Evolutionary conservation across 768 basidiomycete genomes (phyloP).

Genomic region (Boletellus emodensis): DNA sequence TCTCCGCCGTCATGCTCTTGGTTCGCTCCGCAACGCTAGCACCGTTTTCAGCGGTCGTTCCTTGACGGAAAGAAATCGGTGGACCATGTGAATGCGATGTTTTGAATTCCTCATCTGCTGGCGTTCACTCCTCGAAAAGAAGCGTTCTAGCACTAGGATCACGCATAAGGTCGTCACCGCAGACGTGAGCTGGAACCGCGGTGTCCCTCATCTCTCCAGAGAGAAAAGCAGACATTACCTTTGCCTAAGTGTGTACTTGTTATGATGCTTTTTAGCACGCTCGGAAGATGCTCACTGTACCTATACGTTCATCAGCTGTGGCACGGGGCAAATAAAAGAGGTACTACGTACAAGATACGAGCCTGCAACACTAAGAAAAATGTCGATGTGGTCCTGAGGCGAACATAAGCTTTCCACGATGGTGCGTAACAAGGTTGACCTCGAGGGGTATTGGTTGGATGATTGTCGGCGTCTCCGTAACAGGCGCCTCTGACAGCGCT

Average conservation of each 20-base stretch:
- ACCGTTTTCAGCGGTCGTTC: constrained; percentile 5
- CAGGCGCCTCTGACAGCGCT: constrained; percentile 13
- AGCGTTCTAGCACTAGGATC: constrained; percentile 66
- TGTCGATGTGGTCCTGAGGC: constrained; percentile 74
- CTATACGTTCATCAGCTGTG: constrained; percentile 32
- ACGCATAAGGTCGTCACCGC: not conserved
- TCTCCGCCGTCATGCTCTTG: constrained; percentile 73
- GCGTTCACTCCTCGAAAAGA: constrained; percentile 88
- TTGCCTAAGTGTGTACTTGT: constrained; percentile 50
- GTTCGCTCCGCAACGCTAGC: constrained; percentile 14
- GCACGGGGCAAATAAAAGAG: not conserved
- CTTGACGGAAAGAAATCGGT: constrained; percentile 72
- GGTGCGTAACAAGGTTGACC: too few species aligned
- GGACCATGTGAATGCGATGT: constrained; percentile 68
- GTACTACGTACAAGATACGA: constrained; percentile 65
- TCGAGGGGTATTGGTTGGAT: constrained; percentile 24
- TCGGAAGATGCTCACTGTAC: constrained; percentile 54
- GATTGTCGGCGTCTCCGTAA: constrained; percentile 12
- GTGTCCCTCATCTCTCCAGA: constrained; percentile 97
- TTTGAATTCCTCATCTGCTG: constrained; percentile 71
- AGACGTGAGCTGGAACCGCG: constrained; percentile 47
- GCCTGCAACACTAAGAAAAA: constrained; percentile 80
- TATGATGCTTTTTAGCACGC: not conserved
- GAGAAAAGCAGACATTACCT: constrained; percentile 92
- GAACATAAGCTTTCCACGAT: not conserved